Base-by-base conservation (phyloP, 1,284 basidiomycete genomes). In the Boletellus sp. region DNA sequence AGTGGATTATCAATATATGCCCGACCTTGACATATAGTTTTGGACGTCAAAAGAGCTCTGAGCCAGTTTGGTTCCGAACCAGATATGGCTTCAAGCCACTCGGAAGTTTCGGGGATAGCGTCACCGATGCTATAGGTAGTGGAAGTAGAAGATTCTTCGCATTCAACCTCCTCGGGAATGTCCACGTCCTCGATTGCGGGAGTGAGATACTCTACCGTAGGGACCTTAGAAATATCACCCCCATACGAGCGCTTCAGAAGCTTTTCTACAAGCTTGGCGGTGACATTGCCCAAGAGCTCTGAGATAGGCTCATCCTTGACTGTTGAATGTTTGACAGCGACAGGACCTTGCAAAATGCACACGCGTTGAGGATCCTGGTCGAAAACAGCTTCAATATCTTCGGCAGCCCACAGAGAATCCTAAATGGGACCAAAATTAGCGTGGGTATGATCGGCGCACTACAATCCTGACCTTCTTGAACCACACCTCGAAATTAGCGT, bases 341-440 rank as follows among this genome's bases (percentile, higher is more conserved):
- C 87, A 10, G 96, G 95, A 23, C 96, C 95, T 70, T 97, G 94
- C 41, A 99, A 80, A 60, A 99, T 96, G 66, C 93, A 96, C 30
- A 99, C 94, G 57, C 96, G 87, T 70, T 99, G 91, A 25, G 95
- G 91, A 68, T 97, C 94, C 71, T 94, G 93, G 69, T 97, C 96
- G 59, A 98, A 94, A 33, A 99, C 93, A 13, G 94, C 95, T 55
- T 99, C 95, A 57, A 99, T 93, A 66, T 99, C 95, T 69, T 99
- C 96, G 6, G 94, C 88, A 36, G 92, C 91, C 95, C 95, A 98
- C 6, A 98, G 81, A 14, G 94, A 97, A 69, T 97, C 94, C 90
- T 93, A 65, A 45, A 48, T 3, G 8, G 3, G 41, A 8, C 30
- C 40, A 35, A 7, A 4, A 41, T 69, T 20, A 68, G 50, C 43